These are phyloP conservation scores for Verticillium isaacii DNA, from an alignment of 2,329 filamentous ascomycete genomes.

Conservation along the genomic window DNA sequence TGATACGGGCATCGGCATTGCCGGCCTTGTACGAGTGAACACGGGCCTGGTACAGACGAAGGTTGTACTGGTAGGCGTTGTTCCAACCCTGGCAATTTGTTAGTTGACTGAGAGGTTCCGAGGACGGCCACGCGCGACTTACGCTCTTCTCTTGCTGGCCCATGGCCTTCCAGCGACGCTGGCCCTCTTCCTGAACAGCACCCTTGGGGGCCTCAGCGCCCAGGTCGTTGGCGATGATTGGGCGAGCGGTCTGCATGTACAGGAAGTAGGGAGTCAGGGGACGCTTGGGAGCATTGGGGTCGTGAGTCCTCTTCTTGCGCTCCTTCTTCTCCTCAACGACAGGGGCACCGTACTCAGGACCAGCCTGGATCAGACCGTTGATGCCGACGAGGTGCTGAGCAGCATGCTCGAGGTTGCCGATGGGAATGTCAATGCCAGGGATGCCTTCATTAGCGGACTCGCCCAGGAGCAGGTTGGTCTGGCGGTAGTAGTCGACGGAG, in stretches of 20 bases:
- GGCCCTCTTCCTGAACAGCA: conserved; percentile 83
- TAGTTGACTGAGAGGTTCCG: conserved; percentile 2
- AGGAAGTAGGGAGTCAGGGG: conserved; percentile 93
- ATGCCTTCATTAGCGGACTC: conserved; percentile 48
- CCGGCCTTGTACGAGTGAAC: conserved; percentile 61
- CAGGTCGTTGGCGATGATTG: conserved; percentile 75
- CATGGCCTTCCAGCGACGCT: conserved; percentile 81
- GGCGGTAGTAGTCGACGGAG: conserved; percentile 78
- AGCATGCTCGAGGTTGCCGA: conserved; percentile 49
- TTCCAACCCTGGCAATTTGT: conserved; percentile 47
- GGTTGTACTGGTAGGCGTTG: conserved; percentile 63
- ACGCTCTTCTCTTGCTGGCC: conserved; percentile 63
- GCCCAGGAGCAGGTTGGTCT: conserved; percentile 78
- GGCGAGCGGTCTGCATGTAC: conserved; percentile 84
- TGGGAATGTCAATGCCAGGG: conserved; percentile 31
- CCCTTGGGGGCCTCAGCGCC: conserved; percentile 74
- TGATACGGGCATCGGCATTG: conserved; percentile 53
- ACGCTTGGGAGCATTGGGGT: conserved; percentile 92
- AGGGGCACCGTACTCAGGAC: conserved; percentile 20
- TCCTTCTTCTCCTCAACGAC: conserved; percentile 72
- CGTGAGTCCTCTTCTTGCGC: conserved; percentile 80
- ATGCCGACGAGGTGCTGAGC: conserved; percentile 39
- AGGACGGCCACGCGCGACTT: conserved; percentile 15
- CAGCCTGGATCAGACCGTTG: conserved; percentile 3
- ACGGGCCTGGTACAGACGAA: conserved; percentile 60